Evolutionary conservation across 2,329 filamentous ascomycete genomes (phyloP), one percentile per base, ranked within the genome.

Genomic region (Calonectria crousiana): DNA sequence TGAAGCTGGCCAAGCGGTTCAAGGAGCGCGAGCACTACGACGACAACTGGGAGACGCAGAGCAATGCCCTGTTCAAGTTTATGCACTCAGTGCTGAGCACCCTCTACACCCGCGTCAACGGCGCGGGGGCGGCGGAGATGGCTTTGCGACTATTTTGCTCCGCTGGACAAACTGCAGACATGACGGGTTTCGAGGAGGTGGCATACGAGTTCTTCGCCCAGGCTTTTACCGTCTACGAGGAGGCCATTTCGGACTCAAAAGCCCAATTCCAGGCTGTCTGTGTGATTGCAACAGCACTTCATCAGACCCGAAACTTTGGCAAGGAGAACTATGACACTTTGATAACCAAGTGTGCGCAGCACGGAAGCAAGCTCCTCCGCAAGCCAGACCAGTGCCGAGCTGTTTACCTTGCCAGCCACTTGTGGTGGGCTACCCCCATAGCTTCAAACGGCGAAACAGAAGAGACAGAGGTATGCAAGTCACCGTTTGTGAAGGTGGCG

Each of bases 311-410:
- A 73, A 93, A 96, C 81, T 99, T 99, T 84, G 93, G 95, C 75
- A 96, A 96, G 84, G 97, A 99, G 86, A 99, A 98, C 83, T 99
- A 98, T 85, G 97, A 99, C 84, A 99, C 97, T 0, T 89, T 99
- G 41, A 99, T 99, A 82, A 99, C 97, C 13, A 99, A 99, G 86
- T 97, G 95, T 78, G 96, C 97, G 3, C 90, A 98, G 78, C 97
- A 99, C 83, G 96, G 97, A 23, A 98, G 96, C 87, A 99, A 98
- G 84, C 88, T 99, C 77, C 90, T 99, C 79, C 96, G 98, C 86
- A 99, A 99, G 87, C 97, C 97, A 1, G 97, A 99, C 84, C 97
- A 99, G 86, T 99, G 97, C 84, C 93, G 97, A 30, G 97, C 97
- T 0, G 97, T 99, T 14, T 99, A 98, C 82, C 88, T 99, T 78